Evolutionary conservation across 1,139 yeast genomes (phyloP), one percentile per base, ranked within the genome.

Genomic region (Eremothecium gossypii): DNA sequence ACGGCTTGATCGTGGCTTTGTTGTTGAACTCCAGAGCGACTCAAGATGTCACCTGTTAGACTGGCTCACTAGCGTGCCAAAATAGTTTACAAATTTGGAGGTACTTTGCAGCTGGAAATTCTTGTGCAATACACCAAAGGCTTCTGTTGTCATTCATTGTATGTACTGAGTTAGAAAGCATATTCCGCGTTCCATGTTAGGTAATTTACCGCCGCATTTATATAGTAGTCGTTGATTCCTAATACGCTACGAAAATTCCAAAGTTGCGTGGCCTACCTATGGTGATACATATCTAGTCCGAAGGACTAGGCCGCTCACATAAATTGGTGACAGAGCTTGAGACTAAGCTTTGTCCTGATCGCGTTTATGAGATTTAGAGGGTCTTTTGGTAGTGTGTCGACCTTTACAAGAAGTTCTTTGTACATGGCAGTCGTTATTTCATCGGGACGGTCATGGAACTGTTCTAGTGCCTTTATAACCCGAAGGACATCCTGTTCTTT

Each of bases 1-100:
- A 91, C 65, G 98, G 97, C 55, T 79, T 91, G 70, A 91, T 91
- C 77, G 96, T 91, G 52, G 98, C 98, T 50, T 78, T 91, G 64
- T 78, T 91, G 66, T 79, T 91, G 71, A 91, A 91, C 79, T 89
- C 98, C 51, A 85, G 95, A 76, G 96, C 97, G 56, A 81, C 84
- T 52, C 95, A 84, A 71, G 95, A 83, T 69, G 93, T 84, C 53
- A 63, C 69, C 57, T 86, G 95, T 74, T 84, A 79, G 70, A 12
- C 32, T 33, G 30, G 12, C 11, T 12, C 17, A 17, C 13, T 8
- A 26, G 11, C 6, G 31, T 17, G 6, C 23, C 23, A 17, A 6
- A 12, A 38, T 29, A 29, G 11, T 29, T n/a, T 29, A 29, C 31
- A 29, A 29, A 29, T n/a, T n/a, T n/a, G 31, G 5, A 29, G 13